Evolutionary conservation across 164 flowering plant species (phyloP), one percentile per base, ranked within the genome.

Genomic region (Liquidambar formosana): DNA sequence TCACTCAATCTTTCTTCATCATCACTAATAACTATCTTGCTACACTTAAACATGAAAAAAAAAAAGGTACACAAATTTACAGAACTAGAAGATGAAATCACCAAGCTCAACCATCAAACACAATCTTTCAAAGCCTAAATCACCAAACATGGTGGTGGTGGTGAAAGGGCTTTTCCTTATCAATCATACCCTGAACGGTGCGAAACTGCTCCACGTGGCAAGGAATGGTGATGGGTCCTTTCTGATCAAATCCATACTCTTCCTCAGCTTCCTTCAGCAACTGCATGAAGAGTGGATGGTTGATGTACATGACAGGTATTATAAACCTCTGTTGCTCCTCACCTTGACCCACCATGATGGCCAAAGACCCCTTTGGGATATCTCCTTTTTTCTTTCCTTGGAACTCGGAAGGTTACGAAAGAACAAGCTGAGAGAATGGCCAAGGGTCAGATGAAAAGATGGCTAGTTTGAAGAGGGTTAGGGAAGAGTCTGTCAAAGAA

Each of bases 361-460:
- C 84, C 28, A 86, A 1, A 48, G 77, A 85, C 63, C 90, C 88
- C 57, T 80, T 86, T 2, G 88, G 90, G 3, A 81, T 64, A 26
- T 73, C 71, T n/a, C n/a, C n/a, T n/a, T n/a, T n/a, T n/a, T n/a
- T n/a, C n/a, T n/a, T n/a, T n/a, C n/a, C n/a, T n/a, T n/a, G n/a
- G n/a, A n/a, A n/a, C 51, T 56, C 10, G 51, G 57, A 1, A n/a
- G 57, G 72, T 58, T 67, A 62, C 13, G 72, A 80, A 66, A 61
- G 56, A 44, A 69, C 27, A 21, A n/a, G n/a, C n/a, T 56, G 22
- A 78, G 91, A 86, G 44, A 89, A 91, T 23, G 92, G 90, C 90
- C 94, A 89, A 18, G 92, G 94, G 64, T 91, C 89, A 8, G 89
- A 85, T 28, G 84, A 68, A 33, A 91, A 91, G 69, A 89, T 87